Base-by-base conservation (phyloP, 306 rosid genomes). In the Dicorynia guianensis region DNA sequence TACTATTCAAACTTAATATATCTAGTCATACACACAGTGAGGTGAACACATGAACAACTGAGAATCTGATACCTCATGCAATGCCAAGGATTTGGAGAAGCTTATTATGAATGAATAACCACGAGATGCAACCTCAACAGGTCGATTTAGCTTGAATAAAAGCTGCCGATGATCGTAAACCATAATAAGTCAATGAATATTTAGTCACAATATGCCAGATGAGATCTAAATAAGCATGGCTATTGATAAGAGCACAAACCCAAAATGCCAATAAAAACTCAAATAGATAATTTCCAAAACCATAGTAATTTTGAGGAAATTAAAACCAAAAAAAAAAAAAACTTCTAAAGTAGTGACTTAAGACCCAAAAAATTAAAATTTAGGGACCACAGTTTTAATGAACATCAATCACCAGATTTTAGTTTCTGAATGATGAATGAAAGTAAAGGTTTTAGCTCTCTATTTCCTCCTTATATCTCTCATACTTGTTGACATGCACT, bases 21-120 rank as follows among this genome's bases (percentile, higher is more conserved):
- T 25, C 30, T 48, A 42, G 50, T 53, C 70, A 76, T 72, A 64
- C 19, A 75, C 8, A 11, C 55, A 52, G 65, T 67, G 67, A 79
- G 63, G 64, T 39, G 50, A 62, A 66, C 67, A 63, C 39, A 57
- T 15, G 42, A 53, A 11, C 35, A 67, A 69, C 70, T 74, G 14
- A 67, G 42, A 50, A 82, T 73, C 69, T 81, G 79, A 69, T 88
- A 95, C 99, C 99, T 92, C 98, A 65, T 82, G 90, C 73, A 81
- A 19, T 63, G 93, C 86, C 85, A 95, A 72, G 46, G 93, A 89
- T 87, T 95, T 90, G 12, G 99, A 92, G 84, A 95, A 92, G 89
- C 90, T 88, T 83, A 92, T 90, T 77, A 95, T 92, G 91, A 92
- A 95, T 17, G 91, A 77, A 86, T 87, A 92, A 72, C 99, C 99